Evolutionary conservation across 208 protist genomes (phyloP).

Genomic region (Trypanosoma lewisi): DNA sequence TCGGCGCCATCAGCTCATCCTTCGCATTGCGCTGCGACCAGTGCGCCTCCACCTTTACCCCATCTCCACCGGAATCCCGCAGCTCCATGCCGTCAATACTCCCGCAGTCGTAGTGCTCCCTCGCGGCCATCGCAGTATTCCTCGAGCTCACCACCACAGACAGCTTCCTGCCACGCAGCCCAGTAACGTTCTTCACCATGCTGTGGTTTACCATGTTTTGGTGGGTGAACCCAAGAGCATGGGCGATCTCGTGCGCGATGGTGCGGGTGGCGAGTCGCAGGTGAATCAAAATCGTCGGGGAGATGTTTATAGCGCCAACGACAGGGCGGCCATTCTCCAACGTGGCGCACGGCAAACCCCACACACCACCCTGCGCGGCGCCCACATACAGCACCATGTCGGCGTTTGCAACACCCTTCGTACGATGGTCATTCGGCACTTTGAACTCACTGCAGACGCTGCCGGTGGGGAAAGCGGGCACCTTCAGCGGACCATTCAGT

Average conservation of each 20-base stretch:
- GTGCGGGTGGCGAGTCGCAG: constrained; percentile 16
- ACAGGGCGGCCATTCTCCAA: constrained; percentile 23
- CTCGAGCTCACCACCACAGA: background rate
- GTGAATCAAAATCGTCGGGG: constrained; percentile 29
- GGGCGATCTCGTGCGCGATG: constrained; percentile 21
- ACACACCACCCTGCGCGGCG: constrained; percentile 49
- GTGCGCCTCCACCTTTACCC: constrained; percentile 7
- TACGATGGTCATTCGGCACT: constrained; percentile 39
- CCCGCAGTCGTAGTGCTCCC: constrained; percentile 5
- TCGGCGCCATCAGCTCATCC: constrained; percentile 7
- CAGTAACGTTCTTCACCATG: background rate
- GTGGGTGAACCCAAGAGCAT: too few relatives aligned
- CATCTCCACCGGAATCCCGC: constrained; percentile 2
- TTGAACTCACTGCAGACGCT: constrained; percentile 36
- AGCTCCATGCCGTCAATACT: constrained; percentile 14
- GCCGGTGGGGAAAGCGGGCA: constrained; percentile 3
- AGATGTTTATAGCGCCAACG: constrained; percentile 51
- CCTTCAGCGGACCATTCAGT: constrained; percentile 19
- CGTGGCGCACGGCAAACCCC: constrained; percentile 43
- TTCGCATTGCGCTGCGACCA: constrained; percentile 16
- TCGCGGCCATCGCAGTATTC: background rate
- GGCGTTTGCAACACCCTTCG: constrained; percentile 27
- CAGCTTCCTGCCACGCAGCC: background rate
- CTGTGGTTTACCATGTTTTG: background rate
- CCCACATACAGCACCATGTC: constrained; percentile 71